Conservation (phyloP, 148 eudicot species). For the Cornus controversa region DNA sequence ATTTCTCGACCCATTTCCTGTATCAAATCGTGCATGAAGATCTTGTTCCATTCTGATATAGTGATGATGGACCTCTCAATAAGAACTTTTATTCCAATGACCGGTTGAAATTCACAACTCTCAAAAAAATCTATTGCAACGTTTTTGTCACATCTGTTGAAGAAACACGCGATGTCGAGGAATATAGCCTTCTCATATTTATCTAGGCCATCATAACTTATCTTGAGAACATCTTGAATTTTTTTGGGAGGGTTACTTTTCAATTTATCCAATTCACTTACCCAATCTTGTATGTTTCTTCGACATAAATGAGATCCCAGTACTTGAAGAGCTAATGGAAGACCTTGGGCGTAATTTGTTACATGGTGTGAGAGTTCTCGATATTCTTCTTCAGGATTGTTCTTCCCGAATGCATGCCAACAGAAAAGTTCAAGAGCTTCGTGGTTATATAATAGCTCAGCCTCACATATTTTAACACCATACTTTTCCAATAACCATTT, state of each 20-base stretch:
- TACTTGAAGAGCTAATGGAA: constrained; percentile 18
- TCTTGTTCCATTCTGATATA: too few relatives aligned
- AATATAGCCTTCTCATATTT: not conserved
- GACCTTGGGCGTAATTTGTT: not conserved
- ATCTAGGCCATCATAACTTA: not conserved
- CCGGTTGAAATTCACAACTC: not conserved
- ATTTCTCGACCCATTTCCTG: too few relatives aligned
- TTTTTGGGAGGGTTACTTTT: not conserved
- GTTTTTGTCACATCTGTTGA: not conserved
- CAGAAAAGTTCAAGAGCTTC: too few relatives aligned
- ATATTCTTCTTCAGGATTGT: not conserved
- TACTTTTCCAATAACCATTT: too few relatives aligned
- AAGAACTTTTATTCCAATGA: not conserved
- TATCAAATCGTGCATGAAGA: too few relatives aligned
- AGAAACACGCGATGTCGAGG: not conserved
- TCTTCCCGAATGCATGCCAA: not conserved
- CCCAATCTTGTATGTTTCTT: not conserved
- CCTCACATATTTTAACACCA: too few relatives aligned
- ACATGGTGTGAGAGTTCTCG: not conserved
- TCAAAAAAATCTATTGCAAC: not conserved
- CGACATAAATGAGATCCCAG: constrained; percentile 4
- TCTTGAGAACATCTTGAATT: not conserved
- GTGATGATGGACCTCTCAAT: not conserved
- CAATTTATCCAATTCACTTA: not conserved
- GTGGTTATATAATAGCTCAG: too few relatives aligned